phyloP scores from a whole-genome alignment of 23 red algal species.

The Gracilaria vermiculophylla region DNA sequence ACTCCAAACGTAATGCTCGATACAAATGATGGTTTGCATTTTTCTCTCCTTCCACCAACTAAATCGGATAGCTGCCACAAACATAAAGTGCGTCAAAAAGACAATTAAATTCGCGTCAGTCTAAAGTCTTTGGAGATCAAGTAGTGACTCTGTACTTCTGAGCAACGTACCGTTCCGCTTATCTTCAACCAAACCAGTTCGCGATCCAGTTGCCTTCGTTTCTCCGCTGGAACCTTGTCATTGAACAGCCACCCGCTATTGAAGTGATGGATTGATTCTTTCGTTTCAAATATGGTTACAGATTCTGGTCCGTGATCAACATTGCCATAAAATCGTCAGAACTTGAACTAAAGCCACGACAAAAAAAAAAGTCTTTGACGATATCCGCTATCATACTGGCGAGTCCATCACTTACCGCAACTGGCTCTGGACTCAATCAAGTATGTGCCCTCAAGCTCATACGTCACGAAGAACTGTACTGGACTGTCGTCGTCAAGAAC shows the following conservation, averaged over 20 bases:
- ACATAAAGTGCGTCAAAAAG: background rate
- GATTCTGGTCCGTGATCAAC: background rate
- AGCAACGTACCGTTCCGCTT: background rate
- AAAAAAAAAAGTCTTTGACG: too few species aligned
- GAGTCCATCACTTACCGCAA: constrained; percentile 20
- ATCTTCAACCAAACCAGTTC: constrained; percentile 4
- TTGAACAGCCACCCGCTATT: constrained; percentile 47
- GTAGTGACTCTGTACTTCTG: background rate
- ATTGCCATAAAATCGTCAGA: background rate
- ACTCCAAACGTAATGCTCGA: background rate
- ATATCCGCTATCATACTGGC: too few species aligned
- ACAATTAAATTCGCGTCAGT: background rate
- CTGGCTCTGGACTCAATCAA: background rate
- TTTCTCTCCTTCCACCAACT: background rate
- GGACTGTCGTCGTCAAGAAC: constrained; percentile 9
- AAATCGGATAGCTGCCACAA: background rate
- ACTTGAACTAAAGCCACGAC: too few species aligned
- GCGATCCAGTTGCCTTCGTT: constrained; percentile 13
- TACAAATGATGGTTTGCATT: background rate
- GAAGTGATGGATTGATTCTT: constrained; percentile 9
- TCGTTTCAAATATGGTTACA: constrained; percentile 31
- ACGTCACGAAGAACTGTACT: constrained; percentile 27
- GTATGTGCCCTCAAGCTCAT: background rate
- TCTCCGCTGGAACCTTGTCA: background rate
- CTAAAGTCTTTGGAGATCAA: background rate